Evolutionary conservation across 768 basidiomycete species (phyloP).

Genomic region (Calocera viscosa): DNA sequence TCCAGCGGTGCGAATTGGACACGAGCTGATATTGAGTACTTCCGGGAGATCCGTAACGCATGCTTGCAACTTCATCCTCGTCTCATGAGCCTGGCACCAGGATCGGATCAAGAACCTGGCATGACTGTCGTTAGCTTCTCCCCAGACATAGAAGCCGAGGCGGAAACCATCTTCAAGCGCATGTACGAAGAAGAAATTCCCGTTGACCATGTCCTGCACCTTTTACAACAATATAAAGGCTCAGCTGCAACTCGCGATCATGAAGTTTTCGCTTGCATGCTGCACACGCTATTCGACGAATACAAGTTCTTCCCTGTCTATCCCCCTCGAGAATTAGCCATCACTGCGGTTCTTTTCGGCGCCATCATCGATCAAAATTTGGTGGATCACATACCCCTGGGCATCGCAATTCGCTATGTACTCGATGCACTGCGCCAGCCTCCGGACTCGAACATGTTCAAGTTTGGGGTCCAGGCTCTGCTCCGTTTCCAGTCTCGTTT

Average conservation of each 20-base stretch:
- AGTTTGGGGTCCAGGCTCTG: conserved; percentile 87
- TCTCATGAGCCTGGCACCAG: conserved; percentile 84
- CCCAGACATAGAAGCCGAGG: conserved; percentile 80
- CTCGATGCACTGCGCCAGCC: conserved; percentile 85
- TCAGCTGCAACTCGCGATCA: conserved; percentile 77
- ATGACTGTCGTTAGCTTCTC: conserved; percentile 80
- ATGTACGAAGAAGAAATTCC: conserved; percentile 95
- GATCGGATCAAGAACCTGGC: conserved; percentile 78
- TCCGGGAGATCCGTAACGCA: conserved; percentile 80
- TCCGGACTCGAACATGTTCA: conserved; percentile 85
- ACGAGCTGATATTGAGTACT: conserved; percentile 68
- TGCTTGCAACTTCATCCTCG: conserved; percentile 93
- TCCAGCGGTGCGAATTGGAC: conserved; percentile 58
- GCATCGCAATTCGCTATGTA: conserved; percentile 93
- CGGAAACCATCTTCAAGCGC: conserved; percentile 90
- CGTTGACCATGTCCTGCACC: conserved; percentile 84
- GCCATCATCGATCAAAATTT: conserved; percentile 89
- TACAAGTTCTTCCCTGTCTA: conserved; percentile 99
- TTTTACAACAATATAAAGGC: conserved; percentile 74
- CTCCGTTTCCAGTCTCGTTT: conserved; percentile 76
- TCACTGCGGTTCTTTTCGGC: conserved; percentile 94
- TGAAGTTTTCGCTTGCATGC: conserved; percentile 98
- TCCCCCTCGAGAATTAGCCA: conserved; percentile 81
- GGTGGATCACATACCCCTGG: conserved; percentile 85
- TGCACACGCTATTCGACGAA: conserved; percentile 98